A percentile compares a stretch with the other conserved stretches of the same genome.
Evolutionary conservation across 2,329 filamentous ascomycete species (phyloP).

Genomic region (Chrysoporthe cubensis): DNA sequence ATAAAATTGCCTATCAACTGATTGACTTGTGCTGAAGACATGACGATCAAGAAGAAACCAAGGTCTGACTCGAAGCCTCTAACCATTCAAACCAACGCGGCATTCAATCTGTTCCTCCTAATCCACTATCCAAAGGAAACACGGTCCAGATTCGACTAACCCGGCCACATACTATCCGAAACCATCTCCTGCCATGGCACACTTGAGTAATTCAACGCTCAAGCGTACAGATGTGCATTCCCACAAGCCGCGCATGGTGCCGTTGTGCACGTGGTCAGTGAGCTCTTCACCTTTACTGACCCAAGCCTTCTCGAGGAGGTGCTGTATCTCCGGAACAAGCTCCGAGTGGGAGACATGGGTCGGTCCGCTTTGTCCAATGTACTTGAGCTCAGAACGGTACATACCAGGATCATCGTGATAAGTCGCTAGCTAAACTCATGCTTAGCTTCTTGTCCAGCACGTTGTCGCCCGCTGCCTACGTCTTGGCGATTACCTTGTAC

Average conservation of each 20-base stretch:
- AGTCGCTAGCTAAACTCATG: slow-evolving; percentile 41
- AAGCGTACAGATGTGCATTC: slow-evolving; percentile 62
- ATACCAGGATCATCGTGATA: slow-evolving; percentile 59
- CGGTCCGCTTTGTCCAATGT: slow-evolving; percentile 57
- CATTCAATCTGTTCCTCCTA: no score
- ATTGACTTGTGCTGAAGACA: no score
- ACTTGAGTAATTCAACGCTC: no score
- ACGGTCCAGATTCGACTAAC: no score
- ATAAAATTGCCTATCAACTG: no score
- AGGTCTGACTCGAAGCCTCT: no score
- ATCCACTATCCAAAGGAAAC: no score
- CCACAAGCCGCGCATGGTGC: slow-evolving; percentile 56
- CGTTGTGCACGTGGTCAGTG: slow-evolving; percentile 60
- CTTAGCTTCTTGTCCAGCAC: neutral
- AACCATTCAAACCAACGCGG: no score
- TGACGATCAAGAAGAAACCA: no score
- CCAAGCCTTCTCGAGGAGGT: slow-evolving; percentile 59
- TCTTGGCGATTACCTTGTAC: slow-evolving; percentile 46
- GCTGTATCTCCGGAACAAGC: slow-evolving; percentile 53
- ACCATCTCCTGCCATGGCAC: no score
- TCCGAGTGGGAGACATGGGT: slow-evolving; percentile 59
- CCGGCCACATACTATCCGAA: no score
- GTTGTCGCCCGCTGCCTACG: rapidly evolving
- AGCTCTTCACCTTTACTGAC: slow-evolving; percentile 53
- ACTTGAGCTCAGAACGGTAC: slow-evolving; percentile 49